A percentile compares a stretch with the other conserved stretches of the same genome.
phyloP scores from a whole-genome alignment of 2,329 filamentous ascomycete genomes.

The Colletotrichum limetticola region DNA sequence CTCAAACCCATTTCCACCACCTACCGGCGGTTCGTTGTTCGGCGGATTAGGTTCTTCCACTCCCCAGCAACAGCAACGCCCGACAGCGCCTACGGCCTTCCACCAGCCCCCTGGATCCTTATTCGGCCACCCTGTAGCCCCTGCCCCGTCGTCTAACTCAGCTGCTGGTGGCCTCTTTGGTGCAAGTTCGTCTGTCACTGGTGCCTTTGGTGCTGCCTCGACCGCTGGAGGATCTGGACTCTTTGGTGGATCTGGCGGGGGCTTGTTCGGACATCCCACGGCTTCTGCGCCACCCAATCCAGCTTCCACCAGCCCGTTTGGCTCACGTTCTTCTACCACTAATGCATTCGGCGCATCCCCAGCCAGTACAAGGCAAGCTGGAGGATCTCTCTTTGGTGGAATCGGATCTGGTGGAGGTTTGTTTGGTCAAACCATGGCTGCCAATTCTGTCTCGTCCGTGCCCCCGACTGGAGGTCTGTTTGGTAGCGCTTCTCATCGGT shows the following conservation, averaged over 20 bases:
- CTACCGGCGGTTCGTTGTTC: too few species aligned
- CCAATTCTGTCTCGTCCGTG: not conserved
- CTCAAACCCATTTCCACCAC: too few species aligned
- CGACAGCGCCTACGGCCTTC: not conserved
- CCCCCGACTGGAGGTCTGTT: not conserved
- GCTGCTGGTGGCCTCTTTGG: not conserved
- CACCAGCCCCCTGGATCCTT: not conserved
- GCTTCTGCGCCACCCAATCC: too few species aligned
- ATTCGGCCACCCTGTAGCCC: not conserved
- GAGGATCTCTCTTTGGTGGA: not conserved
- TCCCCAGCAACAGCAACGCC: not conserved
- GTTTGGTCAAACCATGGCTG: not conserved
- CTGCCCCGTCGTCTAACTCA: not conserved
- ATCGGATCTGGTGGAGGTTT: not conserved
- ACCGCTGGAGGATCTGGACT: not conserved
- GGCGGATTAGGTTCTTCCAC: too few species aligned
- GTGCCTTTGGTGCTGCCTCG: not conserved
- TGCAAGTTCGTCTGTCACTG: not conserved
- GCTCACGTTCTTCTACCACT: not conserved
- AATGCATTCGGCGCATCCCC: not conserved
- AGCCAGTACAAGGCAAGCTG: not conserved
- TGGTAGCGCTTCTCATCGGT: too few species aligned
- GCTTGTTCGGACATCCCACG: not conserved
- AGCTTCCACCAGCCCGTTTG: not conserved
- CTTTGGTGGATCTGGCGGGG: not conserved